These are phyloP conservation scores for Cystobasidium onofrii DNA, from an alignment of 768 basidiomycete genomes.

Conservation along the genomic window DNA sequence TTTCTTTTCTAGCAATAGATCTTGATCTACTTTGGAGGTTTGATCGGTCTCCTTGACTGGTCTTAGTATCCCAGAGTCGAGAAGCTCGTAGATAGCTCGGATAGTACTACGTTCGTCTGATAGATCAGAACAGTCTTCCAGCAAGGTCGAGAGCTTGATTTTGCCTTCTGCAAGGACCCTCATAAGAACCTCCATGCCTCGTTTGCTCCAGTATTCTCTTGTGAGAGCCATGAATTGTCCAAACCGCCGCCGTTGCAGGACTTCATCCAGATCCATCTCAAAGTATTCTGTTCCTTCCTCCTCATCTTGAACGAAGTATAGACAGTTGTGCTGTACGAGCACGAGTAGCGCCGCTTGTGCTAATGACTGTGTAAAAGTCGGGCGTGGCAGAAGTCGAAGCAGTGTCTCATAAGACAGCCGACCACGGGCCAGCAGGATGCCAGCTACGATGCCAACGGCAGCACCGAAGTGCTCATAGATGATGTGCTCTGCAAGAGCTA, in stretches of 20 bases:
- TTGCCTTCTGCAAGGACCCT: slow-evolving; percentile 17
- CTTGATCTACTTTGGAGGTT: slow-evolving; percentile 17
- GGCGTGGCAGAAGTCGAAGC: slow-evolving; percentile 16
- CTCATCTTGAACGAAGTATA: slow-evolving; percentile 23
- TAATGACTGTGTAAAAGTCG: slow-evolving; percentile 3
- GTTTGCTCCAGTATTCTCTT: slow-evolving; percentile 13
- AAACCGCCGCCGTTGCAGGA: slow-evolving; percentile 11
- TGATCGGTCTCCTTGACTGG: not conserved
- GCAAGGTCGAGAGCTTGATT: slow-evolving; percentile 10
- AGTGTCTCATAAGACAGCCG: slow-evolving; percentile 26
- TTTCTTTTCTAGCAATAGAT: not conserved
- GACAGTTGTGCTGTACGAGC: slow-evolving; percentile 27
- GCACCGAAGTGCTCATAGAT: slow-evolving; percentile 30
- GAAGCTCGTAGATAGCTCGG: slow-evolving; percentile 24
- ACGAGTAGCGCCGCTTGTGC: slow-evolving; percentile 6
- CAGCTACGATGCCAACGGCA: slow-evolving; percentile 19
- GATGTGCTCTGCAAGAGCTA: slow-evolving; percentile 25
- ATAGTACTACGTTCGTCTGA: slow-evolving; percentile 6
- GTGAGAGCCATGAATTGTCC: slow-evolving; percentile 14
- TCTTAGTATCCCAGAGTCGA: slow-evolving; percentile 12
- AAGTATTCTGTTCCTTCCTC: slow-evolving; percentile 27
- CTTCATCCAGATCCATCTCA: slow-evolving; percentile 18
- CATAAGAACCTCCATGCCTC: slow-evolving; percentile 1
- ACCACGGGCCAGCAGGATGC: slow-evolving; percentile 13
- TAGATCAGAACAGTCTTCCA: slow-evolving; percentile 15